These are phyloP conservation scores for Leishmania major DNA, from an alignment of 208 protist species.

Conservation along the genomic window DNA sequence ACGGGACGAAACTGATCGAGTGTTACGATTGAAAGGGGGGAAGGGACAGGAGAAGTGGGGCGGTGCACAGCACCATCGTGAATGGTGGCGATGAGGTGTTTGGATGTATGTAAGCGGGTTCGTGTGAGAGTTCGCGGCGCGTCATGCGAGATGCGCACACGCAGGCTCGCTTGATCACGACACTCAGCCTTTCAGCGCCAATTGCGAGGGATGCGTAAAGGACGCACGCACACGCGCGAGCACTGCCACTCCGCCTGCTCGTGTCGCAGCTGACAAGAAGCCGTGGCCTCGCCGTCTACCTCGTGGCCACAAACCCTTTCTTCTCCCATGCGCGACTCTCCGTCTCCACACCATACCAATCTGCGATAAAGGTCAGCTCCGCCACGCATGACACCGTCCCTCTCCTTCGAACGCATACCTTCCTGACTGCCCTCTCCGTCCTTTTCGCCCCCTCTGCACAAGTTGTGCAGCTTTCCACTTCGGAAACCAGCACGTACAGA, in stretches of 20 bases:
- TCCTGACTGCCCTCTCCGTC: not conserved
- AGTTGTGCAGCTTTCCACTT: too few species aligned
- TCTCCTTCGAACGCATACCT: not conserved
- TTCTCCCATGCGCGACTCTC: not conserved
- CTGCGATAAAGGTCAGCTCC: not conserved
- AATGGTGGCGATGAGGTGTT: not conserved
- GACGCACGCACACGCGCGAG: not conserved
- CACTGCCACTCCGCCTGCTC: not conserved
- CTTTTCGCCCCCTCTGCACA: not conserved
- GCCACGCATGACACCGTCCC: not conserved
- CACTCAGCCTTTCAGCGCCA: not conserved
- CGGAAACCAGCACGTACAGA: not conserved
- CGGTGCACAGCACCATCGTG: not conserved
- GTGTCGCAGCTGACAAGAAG: not conserved
- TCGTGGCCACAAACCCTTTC: not conserved
- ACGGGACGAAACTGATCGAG: not conserved
- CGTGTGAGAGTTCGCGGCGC: not conserved
- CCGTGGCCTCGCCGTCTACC: not conserved
- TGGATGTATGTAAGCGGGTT: not conserved
- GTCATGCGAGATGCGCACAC: not conserved
- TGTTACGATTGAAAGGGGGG: not conserved
- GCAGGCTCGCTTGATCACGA: not conserved
- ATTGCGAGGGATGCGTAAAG: not conserved
- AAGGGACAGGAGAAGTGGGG: not conserved
- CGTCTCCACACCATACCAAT: not conserved